phyloP scores from a whole-genome alignment of 169 alveolate genomes.

The Plasmodium adleri region DNA sequence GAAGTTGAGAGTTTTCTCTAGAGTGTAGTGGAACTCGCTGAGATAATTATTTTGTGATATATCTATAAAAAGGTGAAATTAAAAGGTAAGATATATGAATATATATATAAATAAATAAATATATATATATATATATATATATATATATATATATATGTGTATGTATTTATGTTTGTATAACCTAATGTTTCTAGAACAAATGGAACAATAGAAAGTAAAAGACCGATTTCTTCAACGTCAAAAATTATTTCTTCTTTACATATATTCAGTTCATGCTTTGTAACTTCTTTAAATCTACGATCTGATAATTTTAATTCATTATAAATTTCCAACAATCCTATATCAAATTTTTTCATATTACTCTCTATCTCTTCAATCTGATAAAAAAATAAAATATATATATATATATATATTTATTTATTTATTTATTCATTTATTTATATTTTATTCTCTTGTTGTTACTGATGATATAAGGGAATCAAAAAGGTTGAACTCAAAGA shows the following conservation, averaged over 20 bases:
- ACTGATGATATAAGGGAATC: slow-evolving; percentile 29
- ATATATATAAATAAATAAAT: no score
- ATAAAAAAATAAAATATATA: background rate
- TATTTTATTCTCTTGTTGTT: background rate
- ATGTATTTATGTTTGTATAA: background rate
- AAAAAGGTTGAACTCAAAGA: slow-evolving; percentile 32
- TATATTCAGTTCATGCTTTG: slow-evolving; percentile 10
- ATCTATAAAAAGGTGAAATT: background rate
- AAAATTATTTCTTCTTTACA: slow-evolving; percentile 18
- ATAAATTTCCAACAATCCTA: slow-evolving; percentile 28
- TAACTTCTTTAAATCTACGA: slow-evolving; percentile 10
- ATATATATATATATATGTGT: no score
- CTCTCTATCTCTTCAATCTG: slow-evolving; percentile 59
- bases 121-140: no score
- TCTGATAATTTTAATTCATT: slow-evolving; percentile 21
- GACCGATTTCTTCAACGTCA: slow-evolving; percentile 20
- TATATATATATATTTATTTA: slow-evolving; percentile 4
- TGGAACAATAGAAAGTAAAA: slow-evolving; percentile 29
- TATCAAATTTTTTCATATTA: slow-evolving; percentile 42
- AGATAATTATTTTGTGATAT: slow-evolving; percentile 1
- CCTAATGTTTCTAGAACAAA: slow-evolving; percentile 43
- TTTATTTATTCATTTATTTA: background rate
- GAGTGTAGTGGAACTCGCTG: slow-evolving; percentile 10
- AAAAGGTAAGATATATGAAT: background rate
- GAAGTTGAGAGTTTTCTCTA: slow-evolving; percentile 25